Percentiles rank a stretch among this genome's conserved stretches.
Evolutionary conservation across 768 basidiomycete genomes (phyloP).

Genomic region (Suillus discolor): DNA sequence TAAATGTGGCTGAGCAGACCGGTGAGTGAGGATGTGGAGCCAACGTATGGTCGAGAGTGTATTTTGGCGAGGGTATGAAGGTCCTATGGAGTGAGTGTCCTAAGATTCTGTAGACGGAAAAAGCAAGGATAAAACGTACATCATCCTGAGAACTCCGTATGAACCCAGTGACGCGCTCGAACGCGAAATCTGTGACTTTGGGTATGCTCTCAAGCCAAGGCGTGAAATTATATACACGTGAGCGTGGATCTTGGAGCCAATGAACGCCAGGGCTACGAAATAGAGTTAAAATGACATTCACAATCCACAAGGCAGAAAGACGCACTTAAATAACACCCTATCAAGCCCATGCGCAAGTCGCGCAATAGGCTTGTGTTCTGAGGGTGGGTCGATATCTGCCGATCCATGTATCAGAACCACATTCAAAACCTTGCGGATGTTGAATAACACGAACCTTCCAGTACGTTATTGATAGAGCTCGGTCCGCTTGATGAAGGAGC

Average conservation of each 20-base stretch:
- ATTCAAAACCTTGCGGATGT: conserved; percentile 23
- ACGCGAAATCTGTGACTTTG: conserved; percentile 80
- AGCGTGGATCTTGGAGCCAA: conserved; percentile 85
- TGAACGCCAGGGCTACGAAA: conserved; percentile 80
- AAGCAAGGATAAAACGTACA: conserved; percentile 38
- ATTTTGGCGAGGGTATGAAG: conserved; percentile 60
- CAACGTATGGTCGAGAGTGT: conserved; percentile 66
- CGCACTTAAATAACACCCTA: conserved; percentile 77
- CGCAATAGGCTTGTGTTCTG: conserved; percentile 57
- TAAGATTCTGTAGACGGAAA: neutral
- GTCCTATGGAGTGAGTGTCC: conserved; percentile 46
- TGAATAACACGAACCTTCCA: conserved; percentile 2
- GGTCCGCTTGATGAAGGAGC: neutral
- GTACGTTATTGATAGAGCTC: neutral
- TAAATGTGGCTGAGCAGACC: conserved; percentile 87
- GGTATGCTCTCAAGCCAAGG: conserved; percentile 75
- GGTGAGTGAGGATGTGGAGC: conserved; percentile 89
- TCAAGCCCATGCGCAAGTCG: conserved; percentile 66
- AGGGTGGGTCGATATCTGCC: conserved; percentile 47
- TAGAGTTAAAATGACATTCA: neutral
- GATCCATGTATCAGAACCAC: neutral
- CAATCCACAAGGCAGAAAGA: conserved; percentile 9
- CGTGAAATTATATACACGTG: conserved; percentile 83
- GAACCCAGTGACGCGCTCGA: conserved; percentile 74
- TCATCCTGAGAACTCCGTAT: conserved; percentile 77